Evolutionary conservation across 2,329 filamentous ascomycete species (phyloP).

Genomic region (Arachnomyces sp.): DNA sequence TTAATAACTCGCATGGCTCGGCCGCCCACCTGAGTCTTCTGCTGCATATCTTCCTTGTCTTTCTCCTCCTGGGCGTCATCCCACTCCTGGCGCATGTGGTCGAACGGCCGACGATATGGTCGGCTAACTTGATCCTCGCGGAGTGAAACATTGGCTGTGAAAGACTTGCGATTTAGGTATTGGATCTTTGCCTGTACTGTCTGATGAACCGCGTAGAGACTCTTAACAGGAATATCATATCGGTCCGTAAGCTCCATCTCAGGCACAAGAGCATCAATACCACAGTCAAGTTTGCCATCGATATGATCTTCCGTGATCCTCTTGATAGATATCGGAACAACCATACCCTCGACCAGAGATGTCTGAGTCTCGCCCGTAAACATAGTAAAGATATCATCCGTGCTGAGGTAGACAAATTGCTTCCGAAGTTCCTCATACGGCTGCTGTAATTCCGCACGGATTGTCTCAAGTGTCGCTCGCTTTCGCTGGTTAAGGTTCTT

Average conservation of each 20-base stretch:
- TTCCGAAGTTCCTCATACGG: constrained; percentile 92
- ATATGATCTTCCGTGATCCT: constrained; percentile 88
- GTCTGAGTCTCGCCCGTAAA: constrained; percentile 87
- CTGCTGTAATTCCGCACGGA: constrained; percentile 82
- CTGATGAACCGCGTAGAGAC: constrained; percentile 70
- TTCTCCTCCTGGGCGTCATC: constrained; percentile 72
- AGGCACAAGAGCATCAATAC: constrained; percentile 82
- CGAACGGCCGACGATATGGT: constrained; percentile 61
- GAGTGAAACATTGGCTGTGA: constrained; percentile 75
- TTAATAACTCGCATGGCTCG: constrained; percentile 93
- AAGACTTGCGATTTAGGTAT: constrained; percentile 78
- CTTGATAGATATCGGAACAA: constrained; percentile 80
- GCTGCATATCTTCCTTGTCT: constrained; percentile 74
- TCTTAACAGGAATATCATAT: constrained; percentile 60
- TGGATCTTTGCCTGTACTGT: constrained; percentile 82
- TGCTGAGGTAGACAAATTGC: constrained; percentile 61
- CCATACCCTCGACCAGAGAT: constrained; percentile 80
- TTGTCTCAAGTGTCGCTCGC: constrained; percentile 90
- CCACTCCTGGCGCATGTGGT: constrained; percentile 76
- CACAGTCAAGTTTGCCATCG: constrained; percentile 87
- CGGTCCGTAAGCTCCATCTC: constrained; percentile 71
- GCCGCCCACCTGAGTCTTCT: constrained; percentile 78
- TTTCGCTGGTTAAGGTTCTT: constrained; percentile 90
- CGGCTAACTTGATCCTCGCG: constrained; percentile 71
- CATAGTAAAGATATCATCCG: constrained; percentile 89